Evolutionary conservation across 345 rosid genomes (phyloP).

Genomic region (Hypericum androsaemum): DNA sequence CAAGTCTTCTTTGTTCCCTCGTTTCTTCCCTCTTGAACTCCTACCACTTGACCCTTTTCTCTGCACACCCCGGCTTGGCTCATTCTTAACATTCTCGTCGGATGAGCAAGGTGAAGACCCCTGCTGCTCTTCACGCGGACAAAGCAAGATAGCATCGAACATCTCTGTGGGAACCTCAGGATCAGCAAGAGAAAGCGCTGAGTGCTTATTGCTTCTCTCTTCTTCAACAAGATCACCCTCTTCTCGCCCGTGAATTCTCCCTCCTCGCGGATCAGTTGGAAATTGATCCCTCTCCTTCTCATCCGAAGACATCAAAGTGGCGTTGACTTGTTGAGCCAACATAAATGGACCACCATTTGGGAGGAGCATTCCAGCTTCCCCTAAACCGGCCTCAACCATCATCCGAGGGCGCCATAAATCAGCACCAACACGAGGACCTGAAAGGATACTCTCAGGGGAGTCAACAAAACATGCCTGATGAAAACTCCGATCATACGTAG

Average conservation of each 20-base stretch:
- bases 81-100: constrained; percentile 1
- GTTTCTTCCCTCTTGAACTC: constrained; percentile 16
- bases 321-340: constrained; percentile 1
- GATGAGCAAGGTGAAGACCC: neutral
- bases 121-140: constrained; percentile 16
- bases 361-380: constrained; percentile 5
- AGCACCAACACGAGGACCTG: constrained; percentile 11
- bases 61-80: constrained; percentile 9
- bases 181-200: neutral
- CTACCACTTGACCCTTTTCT: constrained; percentile 19
- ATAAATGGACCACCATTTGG: neutral
- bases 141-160: constrained; percentile 36
- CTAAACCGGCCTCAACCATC: neutral
- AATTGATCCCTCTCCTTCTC: constrained; percentile 9
- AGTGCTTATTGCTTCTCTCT: constrained; percentile 13
- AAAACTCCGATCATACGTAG: neutral
- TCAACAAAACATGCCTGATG: neutral
- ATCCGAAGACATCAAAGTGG: constrained; percentile 3
- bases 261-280: constrained; percentile 15
- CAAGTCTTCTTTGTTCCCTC: constrained; percentile 21
- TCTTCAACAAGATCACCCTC: constrained; percentile 3
- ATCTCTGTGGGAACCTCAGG: constrained; percentile 19
- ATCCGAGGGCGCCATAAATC: neutral
- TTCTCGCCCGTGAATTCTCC: constrained; percentile 10
- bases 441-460: constrained; percentile 15